Percentiles rank a stretch among this genome's conserved stretches.
These are phyloP conservation scores for Colletotrichum neosansevieriae DNA, from an alignment of 2,329 filamentous ascomycete species.

Conservation along the genomic window DNA sequence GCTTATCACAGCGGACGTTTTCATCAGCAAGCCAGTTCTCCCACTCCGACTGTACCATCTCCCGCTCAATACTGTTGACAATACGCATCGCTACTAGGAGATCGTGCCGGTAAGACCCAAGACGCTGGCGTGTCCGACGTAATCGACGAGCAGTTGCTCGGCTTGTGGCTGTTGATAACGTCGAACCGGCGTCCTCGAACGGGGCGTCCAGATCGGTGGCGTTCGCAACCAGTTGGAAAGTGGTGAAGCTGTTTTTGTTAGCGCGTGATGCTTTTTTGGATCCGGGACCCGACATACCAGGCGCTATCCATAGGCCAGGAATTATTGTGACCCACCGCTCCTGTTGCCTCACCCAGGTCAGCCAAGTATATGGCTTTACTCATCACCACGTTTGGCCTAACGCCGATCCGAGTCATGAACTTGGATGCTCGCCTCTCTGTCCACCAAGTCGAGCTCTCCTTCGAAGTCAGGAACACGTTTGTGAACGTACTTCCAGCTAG, in stretches of 20 bases:
- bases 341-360: constrained; percentile 78
- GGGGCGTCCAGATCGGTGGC: constrained; percentile 69
- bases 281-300: constrained; percentile 53
- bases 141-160: constrained; percentile 73
- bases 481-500: constrained; percentile 76
- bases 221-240: constrained; percentile 71
- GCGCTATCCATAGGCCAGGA: constrained; percentile 61
- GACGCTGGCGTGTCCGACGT: constrained; percentile 82
- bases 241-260: constrained; percentile 61
- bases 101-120: constrained; percentile 89
- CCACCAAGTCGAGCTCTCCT: constrained; percentile 84
- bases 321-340: constrained; percentile 48
- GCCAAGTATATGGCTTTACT: constrained; percentile 85
- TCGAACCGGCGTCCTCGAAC: constrained; percentile 63
- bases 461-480: constrained; percentile 82
- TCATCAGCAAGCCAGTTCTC: constrained; percentile 92
- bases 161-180: constrained; percentile 61
- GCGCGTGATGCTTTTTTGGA: not conserved
- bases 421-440: constrained; percentile 81
- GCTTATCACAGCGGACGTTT: constrained; percentile 77
- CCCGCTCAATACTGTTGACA: constrained; percentile 88
- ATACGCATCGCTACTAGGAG: constrained; percentile 90
- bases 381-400: constrained; percentile 84
- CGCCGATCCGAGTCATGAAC: constrained; percentile 86
- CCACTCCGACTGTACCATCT: constrained; percentile 90